Conservation (phyloP, 495 filamentous ascomycete genomes). For the Penicillium cosmopolitanum region DNA sequence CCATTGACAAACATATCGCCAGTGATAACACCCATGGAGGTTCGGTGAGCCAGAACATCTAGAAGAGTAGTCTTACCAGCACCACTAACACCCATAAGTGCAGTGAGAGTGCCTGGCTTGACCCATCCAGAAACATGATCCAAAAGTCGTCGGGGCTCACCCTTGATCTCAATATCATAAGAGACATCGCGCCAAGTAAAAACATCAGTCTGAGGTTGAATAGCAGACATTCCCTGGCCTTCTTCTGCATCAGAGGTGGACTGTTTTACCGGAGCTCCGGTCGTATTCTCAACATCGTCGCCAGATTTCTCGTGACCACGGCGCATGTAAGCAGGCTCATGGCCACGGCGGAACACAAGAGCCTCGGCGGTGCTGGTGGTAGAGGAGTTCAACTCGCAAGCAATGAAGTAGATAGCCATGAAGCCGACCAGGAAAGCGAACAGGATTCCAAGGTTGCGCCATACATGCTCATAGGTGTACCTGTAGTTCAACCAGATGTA, state of each 20-base stretch:
- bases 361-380: conserved; percentile 44
- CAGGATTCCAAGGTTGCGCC: conserved; percentile 69
- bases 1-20: conserved; percentile 60
- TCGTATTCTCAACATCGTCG: conserved; percentile 43
- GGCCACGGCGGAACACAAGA: conserved; percentile 42
- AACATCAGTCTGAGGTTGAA: conserved; percentile 56
- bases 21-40: conserved; percentile 51
- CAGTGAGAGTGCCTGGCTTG: conserved; percentile 67
- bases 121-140: conserved; percentile 67
- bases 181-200: conserved; percentile 77
- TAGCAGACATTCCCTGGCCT: conserved; percentile 55
- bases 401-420: conserved; percentile 48
- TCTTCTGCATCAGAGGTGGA: conserved; percentile 24
- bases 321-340: conserved; percentile 31
- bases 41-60: conserved; percentile 50
- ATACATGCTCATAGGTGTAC: conserved; percentile 60
- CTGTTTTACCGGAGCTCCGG: conserved; percentile 28
- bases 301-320: conserved; percentile 17
- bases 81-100: conserved; percentile 62
- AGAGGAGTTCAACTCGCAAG: conserved; percentile 39
- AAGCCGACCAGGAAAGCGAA: conserved; percentile 64
- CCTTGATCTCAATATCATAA: conserved; percentile 68
- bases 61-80: conserved; percentile 62
- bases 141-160: conserved; percentile 64
- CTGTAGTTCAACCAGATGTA: conserved; percentile 48